Conservation (phyloP, 2,329 filamentous ascomycete species). For the Macrophomina phaseolina region DNA sequence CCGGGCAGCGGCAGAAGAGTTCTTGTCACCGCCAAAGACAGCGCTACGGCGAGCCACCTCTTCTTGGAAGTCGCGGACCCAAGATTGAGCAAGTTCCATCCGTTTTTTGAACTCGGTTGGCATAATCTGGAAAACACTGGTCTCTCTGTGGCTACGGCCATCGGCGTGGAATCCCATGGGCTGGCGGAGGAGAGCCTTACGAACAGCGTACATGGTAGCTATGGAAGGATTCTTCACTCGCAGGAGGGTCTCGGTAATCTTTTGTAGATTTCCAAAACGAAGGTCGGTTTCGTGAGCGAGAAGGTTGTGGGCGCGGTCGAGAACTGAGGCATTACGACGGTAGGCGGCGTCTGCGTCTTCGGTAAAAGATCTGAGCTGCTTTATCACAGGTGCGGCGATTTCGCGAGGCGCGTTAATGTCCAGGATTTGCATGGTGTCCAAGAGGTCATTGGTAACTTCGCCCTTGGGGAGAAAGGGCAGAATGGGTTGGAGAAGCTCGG, state of each 20-base stretch:
- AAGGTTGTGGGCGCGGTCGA: slow-evolving; percentile 57
- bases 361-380: slow-evolving; percentile 51
- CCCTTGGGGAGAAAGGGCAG: slow-evolving; percentile 58
- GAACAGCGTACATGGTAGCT: slow-evolving; percentile 71
- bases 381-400: slow-evolving; percentile 52
- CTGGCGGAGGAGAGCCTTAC: slow-evolving; percentile 66
- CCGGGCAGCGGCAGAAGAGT: not conserved
- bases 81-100: slow-evolving; percentile 57
- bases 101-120: slow-evolving; percentile 60
- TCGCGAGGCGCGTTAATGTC: slow-evolving; percentile 52
- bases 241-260: slow-evolving; percentile 53
- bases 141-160: slow-evolving; percentile 56
- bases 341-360: slow-evolving; percentile 55
- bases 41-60: slow-evolving; percentile 42
- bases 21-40: not conserved
- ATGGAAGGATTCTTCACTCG: slow-evolving; percentile 46
- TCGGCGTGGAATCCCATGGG: slow-evolving; percentile 67
- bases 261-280: slow-evolving; percentile 54
- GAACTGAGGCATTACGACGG: slow-evolving; percentile 49
- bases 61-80: slow-evolving; percentile 62
- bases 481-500: slow-evolving; percentile 53
- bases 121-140: slow-evolving; percentile 67
- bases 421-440: slow-evolving; percentile 44
- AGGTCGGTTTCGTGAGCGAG: slow-evolving; percentile 52
- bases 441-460: slow-evolving; percentile 41